A percentile compares a stretch with the other conserved stretches of the same genome.
phyloP scores from a whole-genome alignment of 495 filamentous ascomycete species.

The Cudoniella acicularis region DNA sequence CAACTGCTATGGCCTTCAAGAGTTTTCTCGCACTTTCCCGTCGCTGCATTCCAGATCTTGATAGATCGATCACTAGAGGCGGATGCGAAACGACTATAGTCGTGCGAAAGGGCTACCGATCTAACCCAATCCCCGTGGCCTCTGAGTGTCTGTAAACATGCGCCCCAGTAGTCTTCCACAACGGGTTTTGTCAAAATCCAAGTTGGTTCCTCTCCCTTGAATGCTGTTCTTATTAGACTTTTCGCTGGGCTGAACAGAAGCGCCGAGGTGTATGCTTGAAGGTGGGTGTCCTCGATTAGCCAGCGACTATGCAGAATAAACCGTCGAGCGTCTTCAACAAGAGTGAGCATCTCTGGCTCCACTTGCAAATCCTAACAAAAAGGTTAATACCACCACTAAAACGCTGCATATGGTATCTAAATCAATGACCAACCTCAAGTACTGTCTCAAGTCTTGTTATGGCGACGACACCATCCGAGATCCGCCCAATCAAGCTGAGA shows the following conservation, averaged over 20 bases:
- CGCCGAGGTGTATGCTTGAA: background rate
- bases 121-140: conserved; percentile 16
- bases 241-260: background rate
- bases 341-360: background rate
- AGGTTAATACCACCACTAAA: background rate
- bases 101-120: conserved; percentile 31
- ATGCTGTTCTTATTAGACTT: background rate
- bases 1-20: conserved; percentile 12
- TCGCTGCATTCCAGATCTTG: conserved; percentile 30
- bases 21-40: conserved; percentile 6
- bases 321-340: conserved; percentile 11
- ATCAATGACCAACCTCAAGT: conserved; percentile 1
- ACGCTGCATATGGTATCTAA: background rate
- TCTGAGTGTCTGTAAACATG: conserved; percentile 24
- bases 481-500: background rate
- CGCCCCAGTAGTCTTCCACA: background rate
- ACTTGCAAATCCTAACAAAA: background rate
- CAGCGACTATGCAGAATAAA: conserved; percentile 3
- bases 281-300: conserved; percentile 14
- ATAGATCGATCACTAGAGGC: conserved; percentile 22
- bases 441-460: conserved; percentile 11
- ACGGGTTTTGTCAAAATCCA: background rate
- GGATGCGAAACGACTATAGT: conserved; percentile 27
- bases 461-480: conserved; percentile 4
- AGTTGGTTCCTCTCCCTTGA: background rate